Conservation (phyloP, 129 eudicot species). For the Chrysanthemum makinoi region DNA sequence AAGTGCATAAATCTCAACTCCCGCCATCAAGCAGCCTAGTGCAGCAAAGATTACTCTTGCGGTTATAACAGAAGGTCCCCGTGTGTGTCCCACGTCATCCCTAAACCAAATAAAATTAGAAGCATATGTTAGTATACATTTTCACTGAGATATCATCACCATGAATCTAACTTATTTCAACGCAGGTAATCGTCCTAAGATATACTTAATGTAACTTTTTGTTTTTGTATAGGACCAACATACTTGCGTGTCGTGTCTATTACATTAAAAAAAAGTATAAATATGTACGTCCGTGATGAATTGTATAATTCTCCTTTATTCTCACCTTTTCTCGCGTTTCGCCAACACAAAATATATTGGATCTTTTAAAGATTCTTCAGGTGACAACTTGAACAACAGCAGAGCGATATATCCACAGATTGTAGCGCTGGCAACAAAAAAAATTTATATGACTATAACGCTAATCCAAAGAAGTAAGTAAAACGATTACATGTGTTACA, state of each 20-base stretch:
- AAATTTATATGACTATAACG: not conserved
- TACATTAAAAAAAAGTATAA: too few relatives aligned
- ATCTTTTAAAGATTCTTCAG: conserved; percentile 58
- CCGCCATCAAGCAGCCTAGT: conserved; percentile 62
- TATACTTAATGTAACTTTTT: not conserved
- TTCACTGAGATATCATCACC: too few relatives aligned
- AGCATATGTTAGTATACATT: not conserved
- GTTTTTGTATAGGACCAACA: too few relatives aligned
- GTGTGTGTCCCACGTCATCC: conserved; percentile 37
- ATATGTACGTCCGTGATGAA: too few relatives aligned
- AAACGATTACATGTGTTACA: not conserved
- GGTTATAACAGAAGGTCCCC: conserved; percentile 35
- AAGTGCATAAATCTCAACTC: conserved; percentile 46
- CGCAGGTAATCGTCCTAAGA: not conserved
- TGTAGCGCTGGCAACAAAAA: conserved; percentile 40
- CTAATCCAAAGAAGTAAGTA: too few relatives aligned
- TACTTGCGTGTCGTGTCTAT: too few relatives aligned
- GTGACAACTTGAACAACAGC: conserved; percentile 58
- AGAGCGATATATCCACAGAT: conserved; percentile 53
- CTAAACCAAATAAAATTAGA: conserved; percentile 28
- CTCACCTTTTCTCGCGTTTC: conserved; percentile 41
- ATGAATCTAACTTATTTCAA: not conserved
- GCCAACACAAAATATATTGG: conserved; percentile 60
- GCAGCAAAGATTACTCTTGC: conserved; percentile 49
- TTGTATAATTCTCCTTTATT: not conserved